These are phyloP conservation scores for Tagetes erecta DNA, from an alignment of 129 eudicot genomes.

Conservation along the genomic window DNA sequence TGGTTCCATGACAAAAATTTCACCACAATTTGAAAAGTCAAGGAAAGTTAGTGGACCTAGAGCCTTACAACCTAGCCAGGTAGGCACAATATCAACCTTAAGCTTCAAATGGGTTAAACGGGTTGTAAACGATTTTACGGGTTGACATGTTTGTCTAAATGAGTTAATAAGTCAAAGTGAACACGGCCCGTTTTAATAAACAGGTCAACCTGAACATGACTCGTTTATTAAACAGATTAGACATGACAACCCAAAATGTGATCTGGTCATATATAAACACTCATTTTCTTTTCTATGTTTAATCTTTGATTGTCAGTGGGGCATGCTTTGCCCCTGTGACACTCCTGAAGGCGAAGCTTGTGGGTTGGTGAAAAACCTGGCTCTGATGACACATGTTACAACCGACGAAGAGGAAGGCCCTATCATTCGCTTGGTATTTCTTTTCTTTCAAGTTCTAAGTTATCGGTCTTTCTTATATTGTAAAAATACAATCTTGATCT, in stretches of 20 bases:
- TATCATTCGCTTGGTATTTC: conserved; percentile 66
- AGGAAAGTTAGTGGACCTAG: conserved; percentile 99
- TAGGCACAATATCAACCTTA: conserved; percentile 15
- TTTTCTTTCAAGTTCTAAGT: conserved; percentile 1
- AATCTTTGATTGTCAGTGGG: conserved; percentile 67
- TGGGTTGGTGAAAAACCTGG: conserved; percentile 90
- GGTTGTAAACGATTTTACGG: too few relatives aligned
- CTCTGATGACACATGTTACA: conserved; percentile 92
- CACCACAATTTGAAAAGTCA: conserved; percentile 92
- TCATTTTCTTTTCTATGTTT: background rate
- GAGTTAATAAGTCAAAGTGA: too few relatives aligned
- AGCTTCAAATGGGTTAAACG: background rate
- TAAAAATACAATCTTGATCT: background rate
- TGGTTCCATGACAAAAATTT: conserved; percentile 81
- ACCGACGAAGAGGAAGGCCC: conserved; percentile 95
- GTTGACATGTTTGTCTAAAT: too few relatives aligned
- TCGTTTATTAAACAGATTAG: too few relatives aligned
- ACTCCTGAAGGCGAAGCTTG: conserved; percentile 99
- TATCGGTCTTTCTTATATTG: background rate
- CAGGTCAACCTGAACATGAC: too few relatives aligned
- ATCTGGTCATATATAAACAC: background rate
- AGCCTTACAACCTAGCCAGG: conserved; percentile 99
- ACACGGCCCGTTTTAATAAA: too few relatives aligned
- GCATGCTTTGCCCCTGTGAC: conserved; percentile 98
- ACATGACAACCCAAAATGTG: too few relatives aligned